These are phyloP conservation scores for Periconia macrospinosa DNA, from an alignment of 2,329 filamentous ascomycete genomes.

Conservation along the genomic window DNA sequence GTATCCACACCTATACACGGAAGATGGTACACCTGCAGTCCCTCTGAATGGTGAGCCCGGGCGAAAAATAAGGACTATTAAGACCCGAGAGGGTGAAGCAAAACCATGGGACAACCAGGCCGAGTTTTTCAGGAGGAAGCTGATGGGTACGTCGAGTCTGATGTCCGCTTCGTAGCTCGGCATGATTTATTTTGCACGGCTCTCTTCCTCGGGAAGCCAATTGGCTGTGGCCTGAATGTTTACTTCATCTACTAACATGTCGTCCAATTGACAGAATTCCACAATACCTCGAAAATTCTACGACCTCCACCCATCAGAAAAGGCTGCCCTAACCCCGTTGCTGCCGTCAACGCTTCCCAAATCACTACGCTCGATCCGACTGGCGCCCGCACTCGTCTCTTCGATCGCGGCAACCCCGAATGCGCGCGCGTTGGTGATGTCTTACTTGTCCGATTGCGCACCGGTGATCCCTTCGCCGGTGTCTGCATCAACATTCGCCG, in stretches of 20 bases:
- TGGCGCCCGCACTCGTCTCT: constrained; percentile 78
- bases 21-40: neutral
- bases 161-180: neutral
- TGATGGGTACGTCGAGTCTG: neutral
- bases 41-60: neutral
- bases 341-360: constrained; percentile 67
- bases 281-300: neutral
- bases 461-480: constrained; percentile 86
- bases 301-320: constrained; percentile 51
- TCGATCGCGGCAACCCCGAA: constrained; percentile 76
- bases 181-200: neutral
- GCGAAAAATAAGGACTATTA: neutral
- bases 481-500: constrained; percentile 85
- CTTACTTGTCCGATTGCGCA: constrained; percentile 82
- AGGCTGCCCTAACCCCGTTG: constrained; percentile 68
- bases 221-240: neutral
- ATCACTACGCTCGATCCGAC: constrained; percentile 79
- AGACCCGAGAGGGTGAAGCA: neutral
- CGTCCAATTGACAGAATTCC: neutral
- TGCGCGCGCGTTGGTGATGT: constrained; percentile 85
- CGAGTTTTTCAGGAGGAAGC: neutral
- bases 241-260: neutral
- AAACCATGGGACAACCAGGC: constrained; percentile 2
- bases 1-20: constrained; percentile 12
- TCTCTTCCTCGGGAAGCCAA: neutral